Base-by-base conservation (phyloP, 306 rosid genomes). In the Cucumis cinereus region DNA sequence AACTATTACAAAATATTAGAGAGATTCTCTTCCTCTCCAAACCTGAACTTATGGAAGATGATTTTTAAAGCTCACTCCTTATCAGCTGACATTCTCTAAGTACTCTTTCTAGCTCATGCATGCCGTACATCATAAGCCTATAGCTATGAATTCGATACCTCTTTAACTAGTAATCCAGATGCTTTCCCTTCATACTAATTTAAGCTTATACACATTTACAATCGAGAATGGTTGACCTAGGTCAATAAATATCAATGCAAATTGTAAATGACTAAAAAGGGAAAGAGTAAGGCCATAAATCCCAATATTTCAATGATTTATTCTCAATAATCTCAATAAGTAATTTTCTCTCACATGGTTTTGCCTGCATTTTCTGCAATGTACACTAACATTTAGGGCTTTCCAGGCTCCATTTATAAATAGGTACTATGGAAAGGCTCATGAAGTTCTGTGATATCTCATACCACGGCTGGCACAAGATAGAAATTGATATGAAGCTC, bases 401-500 rank as follows among this genome's bases (percentile, higher is more conserved):
- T 24, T 67, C 35, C 89, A 92, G 96, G 89, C 93, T 45, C 86
- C 85, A 40, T 92, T 90, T 77, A 92, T 92, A 73, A 92, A 92
- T 85, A 84, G 97, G 88, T 92, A 90, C 73, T 90, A 88, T 1
- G 97, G 97, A 71, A 92, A 87, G 84, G 97, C 96, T 82, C 97
- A 92, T 7, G 92, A 88, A 82, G 83, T 92, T 78, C 89, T 92
- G 79, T 88, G 83, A 92, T 82, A 62, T 33, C 28, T 26, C 15
- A 61, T 33, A 30, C 73, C 54, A 67, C 22, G 12, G 22, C 57
- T 16, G 8, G 22, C 40, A 14, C 75, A 24, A 69, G 75, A 69
- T 45, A 69, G 75, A 41, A 67, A 67, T 47, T 12, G 30, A 5
- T 38, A 66, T 0, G 20, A 69, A 45, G 36, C 57, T 45, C 56